Conservation (phyloP, 2,329 filamentous ascomycete species). For the Penicillium sp. region DNA sequence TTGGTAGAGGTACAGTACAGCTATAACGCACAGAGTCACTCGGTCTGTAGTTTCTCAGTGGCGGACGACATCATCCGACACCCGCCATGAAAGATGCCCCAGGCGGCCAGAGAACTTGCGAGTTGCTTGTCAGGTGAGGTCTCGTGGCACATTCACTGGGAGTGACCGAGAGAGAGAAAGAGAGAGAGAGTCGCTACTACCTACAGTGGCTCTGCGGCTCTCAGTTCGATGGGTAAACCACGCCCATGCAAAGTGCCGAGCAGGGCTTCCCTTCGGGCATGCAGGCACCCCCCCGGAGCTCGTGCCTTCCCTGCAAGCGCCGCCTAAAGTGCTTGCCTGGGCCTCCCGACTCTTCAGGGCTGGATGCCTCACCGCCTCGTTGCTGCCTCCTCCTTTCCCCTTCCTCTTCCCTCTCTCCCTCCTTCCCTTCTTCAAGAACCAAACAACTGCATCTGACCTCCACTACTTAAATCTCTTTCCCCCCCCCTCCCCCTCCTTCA, state of each 20-base stretch:
- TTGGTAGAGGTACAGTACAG: no score
- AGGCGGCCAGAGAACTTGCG: no score
- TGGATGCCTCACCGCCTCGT: conserved; percentile 18
- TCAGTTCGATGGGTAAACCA: no score
- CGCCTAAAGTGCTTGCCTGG: background rate
- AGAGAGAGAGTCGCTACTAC: no score
- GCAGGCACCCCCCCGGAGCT: background rate
- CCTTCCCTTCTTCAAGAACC: conserved; percentile 18
- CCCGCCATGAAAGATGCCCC: no score
- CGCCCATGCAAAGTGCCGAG: background rate
- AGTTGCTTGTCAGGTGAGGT: no score
- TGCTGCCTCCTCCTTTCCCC: conserved; percentile 14
- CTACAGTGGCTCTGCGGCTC: no score
- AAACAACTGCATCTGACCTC: conserved; percentile 11
- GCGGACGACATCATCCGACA: no score
- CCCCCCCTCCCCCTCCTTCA: conserved; percentile 19
- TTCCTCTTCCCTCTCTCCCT: conserved; percentile 4
- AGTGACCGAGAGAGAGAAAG: no score
- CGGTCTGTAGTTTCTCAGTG: no score
- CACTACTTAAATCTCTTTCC: conserved; percentile 19
- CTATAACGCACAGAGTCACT: no score
- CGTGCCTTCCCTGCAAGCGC: background rate
- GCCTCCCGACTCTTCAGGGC: conserved; percentile 1
- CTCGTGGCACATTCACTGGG: no score
- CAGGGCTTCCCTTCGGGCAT: background rate